phyloP scores from a whole-genome alignment of 441 rosid genomes.

The Populus tomentosa region DNA sequence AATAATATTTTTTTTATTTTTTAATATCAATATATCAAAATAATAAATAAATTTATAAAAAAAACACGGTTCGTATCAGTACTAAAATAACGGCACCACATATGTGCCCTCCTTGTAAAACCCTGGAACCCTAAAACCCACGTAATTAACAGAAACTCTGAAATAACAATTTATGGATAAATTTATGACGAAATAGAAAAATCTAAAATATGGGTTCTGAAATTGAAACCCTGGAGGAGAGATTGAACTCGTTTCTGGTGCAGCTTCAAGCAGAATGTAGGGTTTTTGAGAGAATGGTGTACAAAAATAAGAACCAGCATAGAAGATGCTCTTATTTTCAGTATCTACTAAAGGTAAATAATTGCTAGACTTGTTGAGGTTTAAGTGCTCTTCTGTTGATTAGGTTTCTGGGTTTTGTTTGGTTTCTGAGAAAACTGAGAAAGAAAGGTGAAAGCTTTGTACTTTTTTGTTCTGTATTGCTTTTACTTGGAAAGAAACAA shows the following conservation, averaged over 20 bases:
- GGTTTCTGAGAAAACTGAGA: neutral
- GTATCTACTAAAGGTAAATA: constrained; percentile 66
- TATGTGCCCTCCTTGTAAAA: neutral
- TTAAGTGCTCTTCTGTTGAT: neutral
- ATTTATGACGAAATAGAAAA: neutral
- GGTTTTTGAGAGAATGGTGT: constrained; percentile 70
- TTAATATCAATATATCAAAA: too few species aligned
- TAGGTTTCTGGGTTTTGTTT: neutral
- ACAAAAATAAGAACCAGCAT: constrained; percentile 95
- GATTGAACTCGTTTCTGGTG: constrained; percentile 42
- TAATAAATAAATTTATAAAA: too few species aligned
- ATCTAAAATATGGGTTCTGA: constrained; percentile 29
- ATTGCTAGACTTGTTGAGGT: neutral
- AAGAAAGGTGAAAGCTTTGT: neutral
- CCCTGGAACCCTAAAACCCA: neutral
- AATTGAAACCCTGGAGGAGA: constrained; percentile 46
- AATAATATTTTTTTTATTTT: too few species aligned
- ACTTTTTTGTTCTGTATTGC: neutral
- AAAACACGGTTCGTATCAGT: neutral
- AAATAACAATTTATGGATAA: too few species aligned
- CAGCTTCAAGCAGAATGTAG: constrained; percentile 57
- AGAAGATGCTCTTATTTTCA: constrained; percentile 83
- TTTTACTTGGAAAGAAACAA: neutral
- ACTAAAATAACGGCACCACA: neutral
- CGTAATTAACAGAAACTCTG: neutral